Percentiles rank a stretch among this genome's conserved stretches.
phyloP scores from a whole-genome alignment of 31 red algal genomes.

The Porphyra umbilicalis region DNA sequence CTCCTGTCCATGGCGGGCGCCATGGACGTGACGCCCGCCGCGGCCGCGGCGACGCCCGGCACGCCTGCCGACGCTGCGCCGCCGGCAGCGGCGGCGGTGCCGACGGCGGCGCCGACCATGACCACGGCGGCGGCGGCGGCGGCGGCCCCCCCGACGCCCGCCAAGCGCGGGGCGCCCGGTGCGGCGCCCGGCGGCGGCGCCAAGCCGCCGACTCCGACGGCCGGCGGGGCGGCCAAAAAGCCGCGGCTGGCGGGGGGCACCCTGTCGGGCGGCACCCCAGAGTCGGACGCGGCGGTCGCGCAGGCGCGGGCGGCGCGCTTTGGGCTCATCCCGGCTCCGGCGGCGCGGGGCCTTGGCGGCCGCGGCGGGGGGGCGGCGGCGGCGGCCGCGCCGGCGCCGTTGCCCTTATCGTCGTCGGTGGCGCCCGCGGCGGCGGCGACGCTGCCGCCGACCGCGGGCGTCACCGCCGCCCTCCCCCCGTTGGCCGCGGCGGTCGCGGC shows the following conservation, averaged over 20 bases:
- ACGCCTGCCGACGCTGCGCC: neutral
- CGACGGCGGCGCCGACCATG: neutral
- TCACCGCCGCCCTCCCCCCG: neutral
- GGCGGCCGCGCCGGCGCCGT: neutral
- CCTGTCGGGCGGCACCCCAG: neutral
- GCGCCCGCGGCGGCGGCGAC: neutral
- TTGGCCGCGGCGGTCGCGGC: neutral
- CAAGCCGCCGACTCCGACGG: neutral
- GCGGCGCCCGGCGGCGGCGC: neutral
- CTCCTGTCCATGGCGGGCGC: neutral
- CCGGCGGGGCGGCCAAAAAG: neutral
- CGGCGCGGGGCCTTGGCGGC: neutral
- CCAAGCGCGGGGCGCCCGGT: neutral
- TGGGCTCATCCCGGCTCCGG: neutral
- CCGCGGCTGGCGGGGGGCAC: neutral
- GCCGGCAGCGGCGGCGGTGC: neutral
- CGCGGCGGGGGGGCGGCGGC: neutral
- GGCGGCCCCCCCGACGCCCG: neutral
- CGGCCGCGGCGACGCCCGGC: neutral
- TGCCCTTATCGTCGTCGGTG: too few species aligned
- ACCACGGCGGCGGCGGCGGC: neutral
- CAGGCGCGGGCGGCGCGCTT: neutral
- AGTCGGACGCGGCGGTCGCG: neutral
- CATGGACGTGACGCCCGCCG: neutral
- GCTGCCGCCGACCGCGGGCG: too few species aligned